Evolutionary conservation across 2,329 filamentous ascomycete species (phyloP).

Genomic region (Fusarium oxysporum): DNA sequence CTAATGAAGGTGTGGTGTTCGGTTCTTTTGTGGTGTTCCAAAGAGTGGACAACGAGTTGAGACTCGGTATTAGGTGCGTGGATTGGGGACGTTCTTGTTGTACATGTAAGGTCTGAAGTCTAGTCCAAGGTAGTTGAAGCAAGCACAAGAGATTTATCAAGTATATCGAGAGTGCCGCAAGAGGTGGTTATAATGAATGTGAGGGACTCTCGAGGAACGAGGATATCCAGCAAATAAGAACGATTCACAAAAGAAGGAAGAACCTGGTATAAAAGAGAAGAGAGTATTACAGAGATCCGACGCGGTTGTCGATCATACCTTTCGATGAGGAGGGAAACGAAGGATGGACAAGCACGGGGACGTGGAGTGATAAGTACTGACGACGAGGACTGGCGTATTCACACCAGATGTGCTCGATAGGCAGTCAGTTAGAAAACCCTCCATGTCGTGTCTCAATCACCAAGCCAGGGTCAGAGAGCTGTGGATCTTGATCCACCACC

Average conservation of each 20-base stretch:
- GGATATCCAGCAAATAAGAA: constrained; percentile 56
- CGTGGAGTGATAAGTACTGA: constrained; percentile 61
- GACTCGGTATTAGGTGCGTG: constrained; percentile 47
- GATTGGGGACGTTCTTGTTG: constrained; percentile 46
- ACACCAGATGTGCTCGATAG: constrained; percentile 45
- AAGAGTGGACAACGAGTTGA: constrained; percentile 59
- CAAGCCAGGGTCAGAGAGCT: constrained; percentile 52
- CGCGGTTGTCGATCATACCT: constrained; percentile 62
- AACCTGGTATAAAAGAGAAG: constrained; percentile 61
- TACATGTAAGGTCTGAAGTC: constrained; percentile 47
- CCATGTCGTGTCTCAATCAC: constrained; percentile 65
- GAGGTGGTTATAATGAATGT: constrained; percentile 54
- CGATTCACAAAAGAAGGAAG: constrained; percentile 63
- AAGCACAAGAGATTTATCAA: constrained; percentile 37
- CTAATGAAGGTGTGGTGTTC: constrained; percentile 44
- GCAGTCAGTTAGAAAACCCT: constrained; percentile 45
- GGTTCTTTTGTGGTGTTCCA: constrained; percentile 40
- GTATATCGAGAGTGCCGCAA: constrained; percentile 40
- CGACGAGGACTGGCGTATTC: constrained; percentile 52
- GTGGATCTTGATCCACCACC: constrained; percentile 45
- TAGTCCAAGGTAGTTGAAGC: constrained; percentile 27
- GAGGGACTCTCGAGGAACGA: constrained; percentile 54
- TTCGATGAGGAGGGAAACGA: constrained; percentile 49
- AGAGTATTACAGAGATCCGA: constrained; percentile 59
- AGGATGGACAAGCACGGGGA: constrained; percentile 57